Conservation (phyloP, 179 eudicot species). For the Spergularia azorica region DNA sequence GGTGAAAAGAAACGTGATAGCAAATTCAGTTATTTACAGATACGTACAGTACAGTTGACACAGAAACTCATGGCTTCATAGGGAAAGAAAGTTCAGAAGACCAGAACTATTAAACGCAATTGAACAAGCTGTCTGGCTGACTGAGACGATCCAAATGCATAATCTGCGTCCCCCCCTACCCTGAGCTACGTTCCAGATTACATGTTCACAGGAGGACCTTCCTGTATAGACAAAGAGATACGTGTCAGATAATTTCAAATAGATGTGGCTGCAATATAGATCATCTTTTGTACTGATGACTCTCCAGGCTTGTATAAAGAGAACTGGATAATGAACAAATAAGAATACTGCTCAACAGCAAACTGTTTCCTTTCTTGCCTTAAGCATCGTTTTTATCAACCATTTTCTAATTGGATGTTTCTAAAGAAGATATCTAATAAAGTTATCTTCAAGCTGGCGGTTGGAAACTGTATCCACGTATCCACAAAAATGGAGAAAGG, state of each 20-base stretch:
- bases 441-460: background rate
- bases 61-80: background rate
- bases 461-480: background rate
- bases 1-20: background rate
- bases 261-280: background rate
- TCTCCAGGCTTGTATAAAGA: background rate
- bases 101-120: background rate
- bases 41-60: background rate
- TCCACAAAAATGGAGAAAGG: background rate
- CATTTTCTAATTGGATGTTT: slow-evolving; percentile 6
- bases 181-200: slow-evolving; percentile 22
- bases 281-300: background rate
- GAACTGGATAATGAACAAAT: background rate
- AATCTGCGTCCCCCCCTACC: slow-evolving; percentile 3
- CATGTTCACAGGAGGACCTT: slow-evolving; percentile 61
- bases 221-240: slow-evolving; percentile 34
- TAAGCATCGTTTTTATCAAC: background rate
- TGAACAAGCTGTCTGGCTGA: background rate
- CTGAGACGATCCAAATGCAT: background rate
- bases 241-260: background rate
- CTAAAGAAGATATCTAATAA: background rate
- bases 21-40: slow-evolving; percentile 15
- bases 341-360: background rate
- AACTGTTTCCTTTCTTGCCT: background rate
- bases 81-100: background rate